Base-by-base conservation (phyloP, 2,329 filamentous ascomycete species). In the Simplicillium sp. region DNA sequence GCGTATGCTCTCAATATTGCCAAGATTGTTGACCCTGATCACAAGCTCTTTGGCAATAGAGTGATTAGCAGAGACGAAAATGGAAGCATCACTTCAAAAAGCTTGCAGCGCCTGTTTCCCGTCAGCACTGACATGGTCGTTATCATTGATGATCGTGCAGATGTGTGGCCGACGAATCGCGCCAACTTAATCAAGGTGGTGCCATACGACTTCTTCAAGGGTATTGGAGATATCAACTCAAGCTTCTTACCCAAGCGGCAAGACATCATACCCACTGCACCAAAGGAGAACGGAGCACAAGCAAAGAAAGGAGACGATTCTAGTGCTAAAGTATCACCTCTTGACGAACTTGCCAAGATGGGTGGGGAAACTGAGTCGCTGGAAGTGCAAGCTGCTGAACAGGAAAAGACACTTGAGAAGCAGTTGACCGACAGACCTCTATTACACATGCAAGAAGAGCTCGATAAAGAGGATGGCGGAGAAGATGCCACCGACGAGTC, bases 101-200 rank as follows among this genome's bases (percentile, higher is more conserved):
- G 82, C 50, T 68, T 98, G 25, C 85, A 92, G 56, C 79, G 92
- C 7, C 65, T 98, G 12, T 98, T 98, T 59, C 92, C 94, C 5
- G 87, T 95, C 44, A 94, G 94, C 62, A 97, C 90, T 6, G 90
- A 94, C 62, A 98, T 98, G 92, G 94, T 96, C 1, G 89, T 96
- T 44, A 96, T 98, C 53, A 98, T 98, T 49, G 92, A 98, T 57
- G 92, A 98, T 61, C 79, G 92, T 50, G 87, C 87, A 40, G 92
- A 98, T 58, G 90, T 98, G 7, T 98, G 92, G 92, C 79, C 79
- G 2, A 79, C 82, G 50, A 97, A 95, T 72, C 83, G 84, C 51
- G 77, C 84, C 5, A 96, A 98, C 54, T 74, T 98, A 29, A 87
- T 98, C 65, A 95, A 94, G 58, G 92, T 98, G 29, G 81, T 82